Percentiles rank a stretch among this genome's conserved stretches.
These are phyloP conservation scores for Podila clonocystis DNA, from an alignment of 192 early-diverging fungal species.

Conservation along the genomic window DNA sequence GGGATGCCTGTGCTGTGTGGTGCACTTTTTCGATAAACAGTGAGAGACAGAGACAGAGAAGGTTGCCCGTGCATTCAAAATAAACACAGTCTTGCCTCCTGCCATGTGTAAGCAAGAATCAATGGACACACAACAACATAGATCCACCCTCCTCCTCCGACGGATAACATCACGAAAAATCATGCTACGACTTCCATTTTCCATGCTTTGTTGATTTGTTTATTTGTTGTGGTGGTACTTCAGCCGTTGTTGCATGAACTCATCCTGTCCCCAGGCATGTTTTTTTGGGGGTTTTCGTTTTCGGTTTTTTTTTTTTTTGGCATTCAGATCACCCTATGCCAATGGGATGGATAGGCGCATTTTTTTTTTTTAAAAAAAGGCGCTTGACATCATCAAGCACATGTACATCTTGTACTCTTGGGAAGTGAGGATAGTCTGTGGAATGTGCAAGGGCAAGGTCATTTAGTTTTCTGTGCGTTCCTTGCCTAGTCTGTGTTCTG, in stretches of 20 bases:
- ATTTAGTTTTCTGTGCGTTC: too few relatives aligned
- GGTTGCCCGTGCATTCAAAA: conserved; percentile 2
- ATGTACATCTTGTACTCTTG: background rate
- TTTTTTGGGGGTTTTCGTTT: background rate
- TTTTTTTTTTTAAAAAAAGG: too few relatives aligned
- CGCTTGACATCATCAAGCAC: too few relatives aligned
- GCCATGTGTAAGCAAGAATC: conserved; percentile 2
- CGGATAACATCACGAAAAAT: too few relatives aligned
- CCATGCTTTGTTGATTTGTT: background rate
- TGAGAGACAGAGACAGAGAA: background rate
- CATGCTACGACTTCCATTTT: too few relatives aligned
- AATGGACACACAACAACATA: too few relatives aligned
- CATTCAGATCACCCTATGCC: too few relatives aligned
- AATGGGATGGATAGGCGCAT: too few relatives aligned
- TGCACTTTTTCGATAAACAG: background rate
- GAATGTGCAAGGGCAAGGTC: too few relatives aligned
- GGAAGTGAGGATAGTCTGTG: too few relatives aligned
- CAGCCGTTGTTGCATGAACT: background rate
- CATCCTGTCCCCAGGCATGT: background rate
- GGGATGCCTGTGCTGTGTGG: background rate
- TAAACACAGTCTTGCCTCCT: background rate
- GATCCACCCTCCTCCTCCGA: background rate
- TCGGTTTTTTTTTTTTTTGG: conserved; percentile 2
- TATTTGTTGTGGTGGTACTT: background rate
- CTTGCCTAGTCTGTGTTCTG: too few relatives aligned